Base-by-base conservation (phyloP, 2,329 filamentous ascomycete genomes). In the Dothidotthia symphoricarpi region DNA sequence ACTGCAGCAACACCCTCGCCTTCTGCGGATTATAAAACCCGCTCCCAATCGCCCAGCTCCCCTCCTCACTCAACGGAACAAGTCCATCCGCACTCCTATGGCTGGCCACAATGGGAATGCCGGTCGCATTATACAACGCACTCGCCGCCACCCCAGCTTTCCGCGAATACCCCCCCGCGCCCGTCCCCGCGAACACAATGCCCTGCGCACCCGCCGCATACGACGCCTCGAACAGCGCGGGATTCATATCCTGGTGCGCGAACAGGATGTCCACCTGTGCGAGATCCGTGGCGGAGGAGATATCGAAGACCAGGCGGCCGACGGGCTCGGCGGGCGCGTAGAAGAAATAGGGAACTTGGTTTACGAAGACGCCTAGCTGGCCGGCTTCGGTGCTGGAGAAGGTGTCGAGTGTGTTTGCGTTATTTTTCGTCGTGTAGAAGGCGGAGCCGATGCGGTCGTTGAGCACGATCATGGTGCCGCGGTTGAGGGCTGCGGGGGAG, bases 381-480 rank as follows among this genome's bases (percentile, higher is more conserved):
- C 80, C 59, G 3, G 57, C 57, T 62, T 84, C 80, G 11, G 66
- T 67, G 1, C 75, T 71, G 54, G 73, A 75, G 71, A 84, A 84
- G 6, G 80, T 80, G 53, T 83, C 80, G 32, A 82, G 68, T 2
- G 75, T 71, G 63, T 83, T 83, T 33, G 80, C 78, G 51, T 82
- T 77, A 22, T 74, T 78, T 65, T 84, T 84, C 35, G 76, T 77
- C 8, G 59, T 76, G 62, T 77, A 83, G 52, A 74, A 81, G 13
- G 78, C 75, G 14, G 67, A 72, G 4, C 72, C 73, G 49, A 83
- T 82, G 39, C 78, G 75, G 30, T 83, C 80, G 55, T 82, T 83
- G 39, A 83, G 63, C 2, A 77, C 76, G 14, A 82, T 71, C 72
- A 84, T 75, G 12, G 75, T 71, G 27, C 80, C 81, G 2, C 81